phyloP scores from a whole-genome alignment of 2,329 filamentous ascomycete species.

The Aquanectria penicillioides region DNA sequence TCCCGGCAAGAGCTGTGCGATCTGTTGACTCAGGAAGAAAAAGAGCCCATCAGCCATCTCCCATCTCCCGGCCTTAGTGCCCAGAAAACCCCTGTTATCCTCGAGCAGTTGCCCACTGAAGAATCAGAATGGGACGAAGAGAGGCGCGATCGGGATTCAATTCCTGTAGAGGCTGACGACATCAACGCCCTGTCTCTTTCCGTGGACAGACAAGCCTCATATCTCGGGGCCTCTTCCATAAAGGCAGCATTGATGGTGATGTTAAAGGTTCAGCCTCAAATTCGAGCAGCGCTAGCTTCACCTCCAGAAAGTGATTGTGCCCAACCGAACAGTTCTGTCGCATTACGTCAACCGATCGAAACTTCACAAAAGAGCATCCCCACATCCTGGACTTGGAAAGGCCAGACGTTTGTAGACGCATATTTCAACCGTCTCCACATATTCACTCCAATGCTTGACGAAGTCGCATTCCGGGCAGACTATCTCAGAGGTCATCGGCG shows the following conservation, averaged over 20 bases:
- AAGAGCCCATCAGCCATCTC: neutral
- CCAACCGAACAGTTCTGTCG: conserved; percentile 54
- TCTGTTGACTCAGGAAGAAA: neutral
- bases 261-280: conserved; percentile 62
- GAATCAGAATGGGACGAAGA: conserved; percentile 16
- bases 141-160: neutral
- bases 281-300: conserved; percentile 56
- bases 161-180: conserved; percentile 24
- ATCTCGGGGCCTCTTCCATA: conserved; percentile 78
- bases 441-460: conserved; percentile 78
- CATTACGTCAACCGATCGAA: conserved; percentile 53
- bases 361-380: conserved; percentile 58
- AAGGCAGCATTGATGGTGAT: conserved; percentile 80
- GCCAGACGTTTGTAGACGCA: conserved; percentile 74
- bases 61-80: neutral
- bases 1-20: neutral
- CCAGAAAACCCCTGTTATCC: neutral
- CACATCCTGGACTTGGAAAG: conserved; percentile 69
- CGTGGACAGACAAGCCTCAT: conserved; percentile 68
- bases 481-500: conserved; percentile 50
- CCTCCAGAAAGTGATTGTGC: conserved; percentile 55
- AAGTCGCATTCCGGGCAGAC: conserved; percentile 67
- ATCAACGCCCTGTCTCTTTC: conserved; percentile 66
- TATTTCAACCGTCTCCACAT: conserved; percentile 80
- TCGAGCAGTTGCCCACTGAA: conserved; percentile 6